Conservation (phyloP, 179 eudicot genomes). For the Spergularia azorica region DNA sequence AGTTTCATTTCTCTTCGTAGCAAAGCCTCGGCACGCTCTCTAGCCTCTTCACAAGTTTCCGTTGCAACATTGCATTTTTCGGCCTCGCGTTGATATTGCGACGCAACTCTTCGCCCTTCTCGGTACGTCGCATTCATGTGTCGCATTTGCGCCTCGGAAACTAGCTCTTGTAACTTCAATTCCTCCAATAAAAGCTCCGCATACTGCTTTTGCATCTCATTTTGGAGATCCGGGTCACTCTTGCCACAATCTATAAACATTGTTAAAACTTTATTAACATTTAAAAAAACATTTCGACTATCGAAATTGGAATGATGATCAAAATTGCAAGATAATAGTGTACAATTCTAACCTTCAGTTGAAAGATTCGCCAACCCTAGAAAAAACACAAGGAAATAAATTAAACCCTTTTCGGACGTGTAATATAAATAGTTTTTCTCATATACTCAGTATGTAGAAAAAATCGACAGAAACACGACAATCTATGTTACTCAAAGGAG, state of each 20-base stretch:
- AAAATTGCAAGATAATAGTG: too few species aligned
- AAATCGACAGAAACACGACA: too few species aligned
- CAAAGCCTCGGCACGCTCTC: conserved; percentile 62
- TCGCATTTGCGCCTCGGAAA: conserved; percentile 47
- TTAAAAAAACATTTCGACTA: too few species aligned
- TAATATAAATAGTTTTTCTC: too few species aligned
- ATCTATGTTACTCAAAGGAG: too few species aligned
- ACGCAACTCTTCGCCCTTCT: conserved; percentile 70
- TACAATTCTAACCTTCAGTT: conserved; percentile 58
- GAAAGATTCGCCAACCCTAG: conserved; percentile 75
- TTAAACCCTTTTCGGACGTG: background rate
- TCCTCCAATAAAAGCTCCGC: conserved; percentile 82
- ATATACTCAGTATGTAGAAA: too few species aligned
- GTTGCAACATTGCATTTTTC: conserved; percentile 85
- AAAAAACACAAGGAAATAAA: background rate
- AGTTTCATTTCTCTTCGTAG: conserved; percentile 58
- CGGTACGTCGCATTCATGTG: conserved; percentile 81
- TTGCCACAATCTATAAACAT: conserved; percentile 59
- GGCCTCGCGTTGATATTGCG: conserved; percentile 77
- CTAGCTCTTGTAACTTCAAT: conserved; percentile 65
- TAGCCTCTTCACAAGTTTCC: conserved; percentile 81
- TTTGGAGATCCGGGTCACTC: conserved; percentile 66
- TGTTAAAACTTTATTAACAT: too few species aligned
- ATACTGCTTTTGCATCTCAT: conserved; percentile 80
- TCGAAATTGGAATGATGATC: too few species aligned